Percentiles rank a stretch among this genome's conserved stretches.
Conservation (phyloP, 257 asterid genomes). For the Coffea eugenioides region DNA sequence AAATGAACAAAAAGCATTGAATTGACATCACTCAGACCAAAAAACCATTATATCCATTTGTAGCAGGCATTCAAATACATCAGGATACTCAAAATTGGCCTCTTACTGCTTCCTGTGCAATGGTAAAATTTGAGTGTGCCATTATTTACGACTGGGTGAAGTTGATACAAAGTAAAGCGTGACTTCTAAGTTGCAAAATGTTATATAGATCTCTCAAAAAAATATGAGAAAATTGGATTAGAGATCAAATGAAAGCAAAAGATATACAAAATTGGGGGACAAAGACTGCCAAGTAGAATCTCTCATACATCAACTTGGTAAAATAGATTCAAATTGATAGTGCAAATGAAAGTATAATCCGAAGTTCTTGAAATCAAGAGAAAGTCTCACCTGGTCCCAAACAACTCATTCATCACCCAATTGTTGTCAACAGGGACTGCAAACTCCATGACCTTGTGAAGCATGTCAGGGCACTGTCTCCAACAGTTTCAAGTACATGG, state of each 20-base stretch:
- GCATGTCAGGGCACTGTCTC: slow-evolving; percentile 47
- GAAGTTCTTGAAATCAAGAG: not conserved
- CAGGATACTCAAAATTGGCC: slow-evolving; percentile 62
- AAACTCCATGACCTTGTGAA: slow-evolving; percentile 46
- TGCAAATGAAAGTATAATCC: not conserved
- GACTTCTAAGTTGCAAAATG: slow-evolving; percentile 3
- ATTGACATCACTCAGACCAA: not conserved
- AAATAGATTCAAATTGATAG: not conserved
- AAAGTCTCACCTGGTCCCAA: slow-evolving; percentile 44
- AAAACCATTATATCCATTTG: slow-evolving; percentile 28
- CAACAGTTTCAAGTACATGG: slow-evolving; percentile 56
- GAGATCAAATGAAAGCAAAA: not conserved
- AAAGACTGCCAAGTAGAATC: not conserved
- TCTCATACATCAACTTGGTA: not conserved
- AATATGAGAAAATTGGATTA: not conserved
- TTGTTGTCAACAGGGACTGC: slow-evolving; percentile 28
- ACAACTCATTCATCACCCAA: slow-evolving; percentile 37
- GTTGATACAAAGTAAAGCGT: slow-evolving; percentile 30
- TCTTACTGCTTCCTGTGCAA: slow-evolving; percentile 57
- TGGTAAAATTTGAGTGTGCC: slow-evolving; percentile 43
- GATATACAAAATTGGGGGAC: not conserved
- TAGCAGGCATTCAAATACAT: slow-evolving; percentile 66
- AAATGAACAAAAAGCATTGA: not conserved
- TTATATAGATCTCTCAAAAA: not conserved
- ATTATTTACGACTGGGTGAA: slow-evolving; percentile 54